A percentile compares a stretch with the other conserved stretches of the same genome.
These are phyloP conservation scores for Huntiella omanensis DNA, from an alignment of 2,329 filamentous ascomycete species.

Conservation along the genomic window DNA sequence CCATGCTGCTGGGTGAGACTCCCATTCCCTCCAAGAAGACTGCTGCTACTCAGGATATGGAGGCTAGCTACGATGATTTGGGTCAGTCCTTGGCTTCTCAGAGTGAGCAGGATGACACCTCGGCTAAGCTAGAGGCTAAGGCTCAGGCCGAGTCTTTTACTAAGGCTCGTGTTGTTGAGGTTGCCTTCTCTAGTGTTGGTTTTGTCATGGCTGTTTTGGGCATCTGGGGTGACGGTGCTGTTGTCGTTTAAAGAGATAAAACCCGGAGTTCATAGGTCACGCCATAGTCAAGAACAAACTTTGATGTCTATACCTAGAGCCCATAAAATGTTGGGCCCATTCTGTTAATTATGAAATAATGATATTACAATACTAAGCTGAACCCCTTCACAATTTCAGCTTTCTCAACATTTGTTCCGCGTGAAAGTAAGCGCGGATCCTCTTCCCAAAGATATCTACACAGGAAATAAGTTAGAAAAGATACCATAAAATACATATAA, in stretches of 20 bases:
- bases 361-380: not conserved
- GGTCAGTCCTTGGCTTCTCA: conserved; percentile 19
- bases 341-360: not conserved
- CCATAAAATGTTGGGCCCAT: no score
- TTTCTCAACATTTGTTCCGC: conserved; percentile 46
- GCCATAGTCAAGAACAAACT: not conserved
- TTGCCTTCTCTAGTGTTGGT: conserved; percentile 32
- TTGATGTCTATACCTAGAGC: not conserved
- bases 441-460: conserved; percentile 60
- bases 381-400: conserved; percentile 6
- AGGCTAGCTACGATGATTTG: conserved; percentile 54
- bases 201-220: conserved; percentile 45
- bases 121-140: conserved; percentile 45
- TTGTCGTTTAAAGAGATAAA: conserved; percentile 2
- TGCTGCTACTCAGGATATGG: conserved; percentile 27
- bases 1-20: conserved; percentile 21
- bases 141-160: conserved; percentile 35
- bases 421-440: conserved; percentile 54
- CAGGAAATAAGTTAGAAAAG: no score
- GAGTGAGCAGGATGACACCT: conserved; percentile 21
- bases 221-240: conserved; percentile 44
- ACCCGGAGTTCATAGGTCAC: no score
- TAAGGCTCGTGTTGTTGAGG: conserved; percentile 34
- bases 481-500: conserved; percentile 2
- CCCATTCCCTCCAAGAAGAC: conserved; percentile 15